Base-by-base conservation (phyloP, 2,329 filamentous ascomycete genomes). In the Paecilomyces formosus region DNA sequence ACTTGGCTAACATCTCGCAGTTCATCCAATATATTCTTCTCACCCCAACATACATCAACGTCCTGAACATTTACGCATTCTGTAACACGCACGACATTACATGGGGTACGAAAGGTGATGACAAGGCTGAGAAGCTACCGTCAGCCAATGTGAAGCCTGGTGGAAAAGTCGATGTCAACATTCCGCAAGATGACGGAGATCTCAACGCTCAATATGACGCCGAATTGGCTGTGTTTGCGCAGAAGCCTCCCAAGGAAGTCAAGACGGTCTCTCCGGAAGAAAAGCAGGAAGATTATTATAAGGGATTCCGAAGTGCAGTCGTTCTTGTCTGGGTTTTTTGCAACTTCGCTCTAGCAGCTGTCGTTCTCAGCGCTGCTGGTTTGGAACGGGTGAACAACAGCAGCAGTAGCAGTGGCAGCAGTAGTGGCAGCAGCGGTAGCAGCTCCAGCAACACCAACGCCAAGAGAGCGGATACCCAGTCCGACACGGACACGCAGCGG, bases 21-120 rank as follows among this genome's bases (percentile, higher is more conserved):
- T 91, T 97, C 75, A 74, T 92, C 54, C 94, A 97, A 83, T 99
- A 99, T 74, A 86, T 97, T 66, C 85, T 97, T 50, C 83, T 99
- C 59, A 96, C 92, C 0, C 94, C 94, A 0, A 96, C 92, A 0
- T 99, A 96, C 78, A 95, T 95, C 79, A 99, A 97, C 76, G 92
- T 97, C 60, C 86, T 99, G 68, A 62, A 97, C 80, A 94, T 99
- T 58, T 99, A 97, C 76, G 93, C 93, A 61, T 99, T 99, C 77
- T 97, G 92, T 78, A 97, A 97, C 77, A 96, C 92, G 26, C 92
- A 97, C 81, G 92, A 97, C 70, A 94, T 97, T 64, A 95, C 92
- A 3, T 97, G 92, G 92, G 92, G 92, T 69, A 99, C 94, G 50
- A 99, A 97, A 76, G 94, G 94, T 67, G 94, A 97, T 72, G 93